A percentile compares a stretch with the other conserved stretches of the same genome.
phyloP scores from a whole-genome alignment of 2,329 filamentous ascomycete genomes.

The Fusarium sp. region DNA sequence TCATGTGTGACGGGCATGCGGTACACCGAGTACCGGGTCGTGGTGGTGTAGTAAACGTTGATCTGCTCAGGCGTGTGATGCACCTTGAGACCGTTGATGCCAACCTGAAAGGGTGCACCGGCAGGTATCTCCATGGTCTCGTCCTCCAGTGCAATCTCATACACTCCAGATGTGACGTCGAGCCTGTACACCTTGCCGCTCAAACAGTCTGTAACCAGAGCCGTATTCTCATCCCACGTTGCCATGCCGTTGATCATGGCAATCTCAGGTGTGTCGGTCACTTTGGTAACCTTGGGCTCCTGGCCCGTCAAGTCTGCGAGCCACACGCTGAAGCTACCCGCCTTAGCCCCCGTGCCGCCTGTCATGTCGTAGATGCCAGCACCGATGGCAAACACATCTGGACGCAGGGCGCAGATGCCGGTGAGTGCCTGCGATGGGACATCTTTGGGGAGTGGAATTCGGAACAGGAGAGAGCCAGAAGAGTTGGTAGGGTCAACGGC shows the following conservation, averaged over 20 bases:
- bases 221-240: constrained; percentile 33
- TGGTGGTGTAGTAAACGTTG: constrained; percentile 32
- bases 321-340: constrained; percentile 32
- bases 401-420: constrained; percentile 33
- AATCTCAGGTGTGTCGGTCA: constrained; percentile 11
- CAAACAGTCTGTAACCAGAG: constrained; percentile 34
- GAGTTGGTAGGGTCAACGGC: constrained; percentile 25
- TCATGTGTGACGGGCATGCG: constrained; percentile 25
- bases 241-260: constrained; percentile 37
- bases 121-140: constrained; percentile 29
- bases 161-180: constrained; percentile 12
- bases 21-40: constrained; percentile 30
- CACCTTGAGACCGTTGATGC: constrained; percentile 38
- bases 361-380: constrained; percentile 28
- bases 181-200: constrained; percentile 36
- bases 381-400: constrained; percentile 34
- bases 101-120: constrained; percentile 19
- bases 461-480: constrained; percentile 18
- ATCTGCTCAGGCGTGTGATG: constrained; percentile 24
- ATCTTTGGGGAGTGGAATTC: constrained; percentile 10
- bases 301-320: constrained; percentile 27
- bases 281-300: constrained; percentile 15
- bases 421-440: constrained; percentile 22
- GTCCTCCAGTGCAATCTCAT: constrained; percentile 26
- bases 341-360: constrained; percentile 13